Evolutionary conservation across 148 eudicot genomes (phyloP).

Genomic region (Spergularia bocconei): DNA sequence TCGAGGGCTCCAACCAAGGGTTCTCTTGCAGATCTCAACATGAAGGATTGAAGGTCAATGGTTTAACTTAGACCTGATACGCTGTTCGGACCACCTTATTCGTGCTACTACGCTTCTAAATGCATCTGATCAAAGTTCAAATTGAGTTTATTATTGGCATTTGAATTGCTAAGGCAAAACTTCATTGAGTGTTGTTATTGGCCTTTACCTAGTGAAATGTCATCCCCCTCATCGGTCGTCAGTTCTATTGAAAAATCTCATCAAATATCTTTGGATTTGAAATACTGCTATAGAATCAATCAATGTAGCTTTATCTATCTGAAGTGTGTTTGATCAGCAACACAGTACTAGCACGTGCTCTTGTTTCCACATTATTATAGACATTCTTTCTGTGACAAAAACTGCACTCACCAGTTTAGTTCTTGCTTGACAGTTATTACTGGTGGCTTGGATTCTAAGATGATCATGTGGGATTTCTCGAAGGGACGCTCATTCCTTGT

Average conservation of each 20-base stretch:
- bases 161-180: neutral
- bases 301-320: neutral
- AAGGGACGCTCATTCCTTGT: slow-evolving; percentile 69
- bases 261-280: neutral
- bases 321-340: neutral
- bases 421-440: slow-evolving; percentile 60
- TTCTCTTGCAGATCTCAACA: too few relatives aligned
- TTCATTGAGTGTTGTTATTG: neutral
- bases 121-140: neutral
- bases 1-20: neutral
- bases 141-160: neutral
- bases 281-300: neutral
- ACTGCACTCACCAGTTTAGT: slow-evolving; percentile 2
- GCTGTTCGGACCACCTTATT: too few relatives aligned
- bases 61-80: neutral
- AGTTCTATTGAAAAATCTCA: neutral
- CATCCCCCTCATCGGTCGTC: too few relatives aligned
- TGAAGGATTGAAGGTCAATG: too few relatives aligned
- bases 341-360: neutral
- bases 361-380: slow-evolving; percentile 3
- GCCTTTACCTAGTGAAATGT: neutral
- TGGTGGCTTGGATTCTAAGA: slow-evolving; percentile 97
- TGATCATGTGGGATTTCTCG: slow-evolving; percentile 97
- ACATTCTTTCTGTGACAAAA: neutral
- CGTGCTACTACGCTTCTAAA: neutral